Evolutionary conservation across 352 stramenopile species (phyloP).

Genomic region (Globisporangium abappressorium): DNA sequence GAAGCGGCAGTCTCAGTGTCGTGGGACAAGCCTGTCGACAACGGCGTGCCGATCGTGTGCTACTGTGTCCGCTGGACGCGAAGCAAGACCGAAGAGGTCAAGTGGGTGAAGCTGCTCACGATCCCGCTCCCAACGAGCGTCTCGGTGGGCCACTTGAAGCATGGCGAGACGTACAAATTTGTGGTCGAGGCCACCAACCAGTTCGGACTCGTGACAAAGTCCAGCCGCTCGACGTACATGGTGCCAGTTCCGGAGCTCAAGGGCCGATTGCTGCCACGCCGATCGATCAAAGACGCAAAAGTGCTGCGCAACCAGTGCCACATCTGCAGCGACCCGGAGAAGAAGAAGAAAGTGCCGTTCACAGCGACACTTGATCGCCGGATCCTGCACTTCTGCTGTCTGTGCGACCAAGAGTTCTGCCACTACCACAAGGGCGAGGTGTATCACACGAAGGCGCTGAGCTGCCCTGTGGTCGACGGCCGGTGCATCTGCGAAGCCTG

Average conservation of each 20-base stretch:
- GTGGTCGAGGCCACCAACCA: conserved; percentile 79
- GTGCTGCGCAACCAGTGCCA: conserved; percentile 71
- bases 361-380: conserved; percentile 57
- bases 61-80: conserved; percentile 82
- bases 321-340: conserved; percentile 58
- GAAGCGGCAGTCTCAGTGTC: conserved; percentile 62
- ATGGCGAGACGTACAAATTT: conserved; percentile 86
- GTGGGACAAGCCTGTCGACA: conserved; percentile 77
- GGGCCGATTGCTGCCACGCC: conserved; percentile 47
- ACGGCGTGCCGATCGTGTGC: conserved; percentile 78
- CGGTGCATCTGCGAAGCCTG: conserved; percentile 72
- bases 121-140: conserved; percentile 66
- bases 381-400: conserved; percentile 80
- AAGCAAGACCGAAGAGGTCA: conserved; percentile 69
- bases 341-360: conserved; percentile 69
- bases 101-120: conserved; percentile 73
- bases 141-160: conserved; percentile 52
- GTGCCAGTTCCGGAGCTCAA: conserved; percentile 74
- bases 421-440: conserved; percentile 82
- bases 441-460: conserved; percentile 73
- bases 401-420: conserved; percentile 81
- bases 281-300: conserved; percentile 31
- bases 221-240: conserved; percentile 84
- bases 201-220: conserved; percentile 72
- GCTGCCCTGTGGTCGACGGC: conserved; percentile 75